phyloP scores from a whole-genome alignment of 75 land plant genomes.

The Ceratopteris richardii region DNA sequence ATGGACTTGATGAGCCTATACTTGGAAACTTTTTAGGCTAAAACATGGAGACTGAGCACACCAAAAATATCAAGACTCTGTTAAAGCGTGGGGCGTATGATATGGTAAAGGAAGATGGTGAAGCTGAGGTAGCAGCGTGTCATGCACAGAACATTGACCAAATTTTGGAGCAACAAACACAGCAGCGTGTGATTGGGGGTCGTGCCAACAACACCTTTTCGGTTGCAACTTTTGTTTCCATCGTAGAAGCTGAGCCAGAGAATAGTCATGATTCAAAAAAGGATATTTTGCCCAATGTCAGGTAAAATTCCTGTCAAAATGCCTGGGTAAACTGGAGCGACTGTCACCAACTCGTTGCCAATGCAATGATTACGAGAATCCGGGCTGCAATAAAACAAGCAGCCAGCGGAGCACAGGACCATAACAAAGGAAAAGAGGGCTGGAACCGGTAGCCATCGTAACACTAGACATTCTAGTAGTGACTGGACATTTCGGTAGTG shows the following conservation, averaged over 20 bases:
- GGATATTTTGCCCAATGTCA: background rate
- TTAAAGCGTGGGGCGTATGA: slow-evolving; percentile 32
- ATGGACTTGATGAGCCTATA: slow-evolving; percentile 33
- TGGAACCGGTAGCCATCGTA: too few relatives aligned
- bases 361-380: too few relatives aligned
- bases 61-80: slow-evolving; percentile 24
- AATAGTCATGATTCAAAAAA: slow-evolving; percentile 1
- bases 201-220: slow-evolving; percentile 30
- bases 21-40: slow-evolving; percentile 18
- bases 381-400: too few relatives aligned
- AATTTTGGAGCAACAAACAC: slow-evolving; percentile 24
- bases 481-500: too few relatives aligned
- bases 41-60: slow-evolving; percentile 7
- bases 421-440: slow-evolving; percentile 16
- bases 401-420: slow-evolving; percentile 10
- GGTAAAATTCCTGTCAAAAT: slow-evolving; percentile 14
- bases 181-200: slow-evolving; percentile 25
- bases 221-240: slow-evolving; percentile 26
- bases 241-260: slow-evolving; percentile 10
- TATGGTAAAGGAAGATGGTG: slow-evolving; percentile 28
- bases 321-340: slow-evolving; percentile 17
- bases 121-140: slow-evolving; percentile 21
- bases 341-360: slow-evolving; percentile 3
- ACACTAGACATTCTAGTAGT: too few relatives aligned
- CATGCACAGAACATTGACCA: slow-evolving; percentile 24